A percentile compares a stretch with the other conserved stretches of the same genome.
phyloP scores from a whole-genome alignment of 768 basidiomycete genomes.

The Tephrocybe rancida region DNA sequence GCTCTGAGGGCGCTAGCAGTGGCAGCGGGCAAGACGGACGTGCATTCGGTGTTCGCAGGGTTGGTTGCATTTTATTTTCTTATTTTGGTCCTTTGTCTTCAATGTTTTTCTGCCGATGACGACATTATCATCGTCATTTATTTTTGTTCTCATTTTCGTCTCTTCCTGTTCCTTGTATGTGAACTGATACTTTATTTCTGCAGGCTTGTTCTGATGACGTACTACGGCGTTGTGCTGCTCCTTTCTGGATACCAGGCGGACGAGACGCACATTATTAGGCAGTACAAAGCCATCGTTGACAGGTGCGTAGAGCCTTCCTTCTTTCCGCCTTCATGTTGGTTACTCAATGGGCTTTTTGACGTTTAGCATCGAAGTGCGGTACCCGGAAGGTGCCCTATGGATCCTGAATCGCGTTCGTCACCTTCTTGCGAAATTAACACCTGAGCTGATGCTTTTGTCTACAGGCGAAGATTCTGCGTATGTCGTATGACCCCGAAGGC shows the following conservation, averaged over 20 bases:
- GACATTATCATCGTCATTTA: no score
- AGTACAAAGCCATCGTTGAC: slow-evolving; percentile 67
- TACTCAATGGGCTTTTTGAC: no score
- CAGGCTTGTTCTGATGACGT: slow-evolving; percentile 81
- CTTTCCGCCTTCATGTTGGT: no score
- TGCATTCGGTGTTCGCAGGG: slow-evolving; percentile 80
- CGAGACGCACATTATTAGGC: slow-evolving; percentile 59
- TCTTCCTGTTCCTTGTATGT: neutral
- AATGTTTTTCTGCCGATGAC: no score
- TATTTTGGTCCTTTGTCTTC: no score
- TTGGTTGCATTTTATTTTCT: slow-evolving; percentile 29
- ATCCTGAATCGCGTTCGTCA: slow-evolving; percentile 64
- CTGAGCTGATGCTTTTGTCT: neutral
- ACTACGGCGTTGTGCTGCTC: slow-evolving; percentile 71
- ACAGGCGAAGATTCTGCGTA: slow-evolving; percentile 78
- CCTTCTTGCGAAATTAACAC: neutral
- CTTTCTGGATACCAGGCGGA: slow-evolving; percentile 79
- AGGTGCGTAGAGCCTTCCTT: no score
- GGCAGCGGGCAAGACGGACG: slow-evolving; percentile 65
- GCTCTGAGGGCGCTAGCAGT: slow-evolving; percentile 72
- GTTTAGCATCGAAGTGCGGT: slow-evolving; percentile 53
- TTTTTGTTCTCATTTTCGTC: no score
- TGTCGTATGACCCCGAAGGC: slow-evolving; percentile 63
- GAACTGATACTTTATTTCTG: neutral
- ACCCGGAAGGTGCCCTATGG: slow-evolving; percentile 73